Conservation (phyloP, 1,284 basidiomycete species). For the Pseudozyma sp. region DNA sequence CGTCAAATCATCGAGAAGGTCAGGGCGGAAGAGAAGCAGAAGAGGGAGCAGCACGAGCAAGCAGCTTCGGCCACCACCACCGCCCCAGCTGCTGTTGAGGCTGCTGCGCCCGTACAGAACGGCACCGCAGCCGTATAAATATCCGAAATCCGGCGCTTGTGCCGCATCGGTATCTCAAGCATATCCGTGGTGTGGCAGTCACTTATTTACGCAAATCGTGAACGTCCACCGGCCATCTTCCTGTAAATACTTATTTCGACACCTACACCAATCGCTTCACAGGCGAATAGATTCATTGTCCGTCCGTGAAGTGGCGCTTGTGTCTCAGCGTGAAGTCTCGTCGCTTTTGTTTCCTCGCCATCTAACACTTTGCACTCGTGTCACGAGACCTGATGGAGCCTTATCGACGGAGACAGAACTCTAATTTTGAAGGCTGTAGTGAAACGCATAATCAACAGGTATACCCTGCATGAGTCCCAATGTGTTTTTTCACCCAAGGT, state of each 20-base stretch:
- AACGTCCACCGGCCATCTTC: neutral
- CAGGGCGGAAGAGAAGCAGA: slow-evolving; percentile 50
- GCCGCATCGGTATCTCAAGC: neutral
- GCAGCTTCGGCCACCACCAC: slow-evolving; percentile 15
- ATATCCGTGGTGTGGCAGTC: no score
- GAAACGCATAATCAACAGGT: no score
- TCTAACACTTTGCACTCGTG: no score
- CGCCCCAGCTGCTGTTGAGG: slow-evolving; percentile 14
- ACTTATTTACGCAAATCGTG: neutral
- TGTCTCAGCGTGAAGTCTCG: neutral
- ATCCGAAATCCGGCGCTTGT: no score
- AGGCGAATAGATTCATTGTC: slow-evolving; percentile 12
- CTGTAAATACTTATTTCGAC: slow-evolving; percentile 7
- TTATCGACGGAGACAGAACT: no score
- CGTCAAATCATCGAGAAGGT: slow-evolving; percentile 61
- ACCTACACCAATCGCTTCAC: slow-evolving; percentile 5
- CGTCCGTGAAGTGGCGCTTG: neutral
- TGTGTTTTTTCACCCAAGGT: no score
- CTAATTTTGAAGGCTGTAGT: no score
- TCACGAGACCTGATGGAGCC: no score
- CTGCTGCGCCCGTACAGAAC: slow-evolving; percentile 21
- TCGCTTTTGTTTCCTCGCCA: no score
- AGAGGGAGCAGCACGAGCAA: slow-evolving; percentile 36
- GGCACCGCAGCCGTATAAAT: no score
- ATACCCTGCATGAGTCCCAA: no score